Evolutionary conservation across 1,284 basidiomycete species (phyloP).

Genomic region (Rhizopogon parksii): DNA sequence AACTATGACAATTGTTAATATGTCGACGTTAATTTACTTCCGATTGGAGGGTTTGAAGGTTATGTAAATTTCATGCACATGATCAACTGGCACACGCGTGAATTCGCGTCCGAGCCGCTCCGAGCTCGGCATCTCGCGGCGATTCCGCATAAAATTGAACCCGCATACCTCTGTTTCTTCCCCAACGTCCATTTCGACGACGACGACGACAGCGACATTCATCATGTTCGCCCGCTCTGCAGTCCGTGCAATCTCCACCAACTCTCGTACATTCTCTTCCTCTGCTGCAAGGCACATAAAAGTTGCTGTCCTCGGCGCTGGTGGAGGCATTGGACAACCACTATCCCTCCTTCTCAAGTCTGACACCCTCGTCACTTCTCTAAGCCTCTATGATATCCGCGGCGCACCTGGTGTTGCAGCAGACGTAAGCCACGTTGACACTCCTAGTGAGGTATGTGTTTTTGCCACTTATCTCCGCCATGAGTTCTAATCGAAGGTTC

Average conservation of each 20-base stretch:
- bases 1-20: background rate
- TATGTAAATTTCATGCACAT: too few relatives aligned
- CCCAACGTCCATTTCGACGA: constrained; percentile 1
- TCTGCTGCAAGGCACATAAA: constrained; percentile 66
- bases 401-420: constrained; percentile 94
- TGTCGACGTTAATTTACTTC: background rate
- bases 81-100: background rate
- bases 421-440: constrained; percentile 87
- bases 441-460: constrained; percentile 35
- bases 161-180: background rate
- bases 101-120: background rate
- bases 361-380: constrained; percentile 76
- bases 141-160: background rate
- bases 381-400: constrained; percentile 93
- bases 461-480: background rate
- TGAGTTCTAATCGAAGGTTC: constrained; percentile 17
- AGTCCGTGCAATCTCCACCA: constrained; percentile 36
- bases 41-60: too few relatives aligned
- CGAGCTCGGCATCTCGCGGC: background rate
- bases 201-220: constrained; percentile 11
- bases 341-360: constrained; percentile 86
- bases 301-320: constrained; percentile 89
- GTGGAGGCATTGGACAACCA: constrained; percentile 94
- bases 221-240: constrained; percentile 55
- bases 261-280: constrained; percentile 71